Evolutionary conservation across 1,284 basidiomycete genomes (phyloP), one percentile per base, ranked within the genome.

Genomic region (Leucoagaricus sp.): DNA sequence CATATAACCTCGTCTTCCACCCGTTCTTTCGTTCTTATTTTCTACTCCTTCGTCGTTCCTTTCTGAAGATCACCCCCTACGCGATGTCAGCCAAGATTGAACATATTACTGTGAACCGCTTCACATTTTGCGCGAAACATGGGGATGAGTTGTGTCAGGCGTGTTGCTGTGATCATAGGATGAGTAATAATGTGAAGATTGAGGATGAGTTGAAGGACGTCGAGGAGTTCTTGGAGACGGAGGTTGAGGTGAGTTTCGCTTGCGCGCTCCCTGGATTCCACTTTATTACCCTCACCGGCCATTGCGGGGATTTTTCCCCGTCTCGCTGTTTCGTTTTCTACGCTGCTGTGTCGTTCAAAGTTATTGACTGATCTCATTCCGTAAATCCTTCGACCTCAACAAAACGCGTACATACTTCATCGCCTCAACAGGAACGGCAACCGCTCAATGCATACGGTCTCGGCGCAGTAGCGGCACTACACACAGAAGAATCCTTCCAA

Each of bases 81-180:
- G 46, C 47, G 52, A n/a, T 44, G 9, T 41, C 29, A 10, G n/a
- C 3, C 7, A 49, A 55, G 29, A 49, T 55, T 12, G 57, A 62
- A 38, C 50, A 60, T 44, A 67, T 71, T 26, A n/a, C 65, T 21
- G 69, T 72, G 8, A 70, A 72, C 52, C 60, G 56, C 1, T 71
- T 72, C 53, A 65, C 61, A 58, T 73, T 73, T 61, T 75, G 72
- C 49, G 50, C 57, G 1, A 63, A 62, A 13, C 73, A 74, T 48
- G 72, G 73, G 15, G 64, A 66, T 29, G 72, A 74, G 56, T 60
- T 61, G 36, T 74, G 72, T 45, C 60, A 64, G 40, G 26, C 19
- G 23, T 73, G 72, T 52, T 65, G 38, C 49, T 69, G 64, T 53
- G 73, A 73, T 59, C 67, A 72, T 54, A 63, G 71, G 15, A 60